Evolutionary conservation across 1,139 yeast species (phyloP).

Genomic region (Pichia norvegensis): DNA sequence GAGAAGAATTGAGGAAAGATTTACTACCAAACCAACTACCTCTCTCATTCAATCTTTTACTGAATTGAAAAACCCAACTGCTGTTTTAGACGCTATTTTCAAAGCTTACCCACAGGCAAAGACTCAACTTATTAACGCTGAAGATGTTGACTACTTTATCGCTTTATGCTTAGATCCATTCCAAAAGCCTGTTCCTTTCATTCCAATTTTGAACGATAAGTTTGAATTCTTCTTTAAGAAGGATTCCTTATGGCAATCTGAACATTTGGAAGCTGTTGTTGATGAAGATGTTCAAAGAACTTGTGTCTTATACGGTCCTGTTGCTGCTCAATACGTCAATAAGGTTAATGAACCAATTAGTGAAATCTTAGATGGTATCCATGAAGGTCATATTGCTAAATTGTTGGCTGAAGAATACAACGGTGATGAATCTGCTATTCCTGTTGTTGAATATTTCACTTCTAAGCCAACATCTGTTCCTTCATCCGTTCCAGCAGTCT

Average conservation of each 20-base stretch:
- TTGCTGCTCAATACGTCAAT: conserved; percentile 88
- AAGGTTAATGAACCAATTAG: conserved; percentile 87
- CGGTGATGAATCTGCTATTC: conserved; percentile 65
- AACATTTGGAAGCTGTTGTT: conserved; percentile 91
- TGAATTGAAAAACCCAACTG: conserved; percentile 62
- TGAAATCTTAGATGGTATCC: conserved; percentile 80
- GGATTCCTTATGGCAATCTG: conserved; percentile 98
- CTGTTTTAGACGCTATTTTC: conserved; percentile 52
- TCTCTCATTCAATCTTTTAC: conserved; percentile 70
- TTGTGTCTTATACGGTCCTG: conserved; percentile 97
- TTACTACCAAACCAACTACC: conserved; percentile 47
- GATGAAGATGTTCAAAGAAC: conserved; percentile 97
- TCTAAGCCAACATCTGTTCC: conserved; percentile 36
- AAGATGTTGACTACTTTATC: conserved; percentile 90
- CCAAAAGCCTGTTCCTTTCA: conserved; percentile 97
- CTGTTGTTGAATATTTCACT: conserved; percentile 75
- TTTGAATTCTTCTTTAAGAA: conserved; percentile 95
- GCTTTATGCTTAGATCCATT: conserved; percentile 72
- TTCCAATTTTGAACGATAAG: conserved; percentile 89
- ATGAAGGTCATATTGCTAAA: conserved; percentile 76
- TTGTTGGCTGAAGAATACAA: conserved; percentile 63
- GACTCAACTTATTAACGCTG: conserved; percentile 83
- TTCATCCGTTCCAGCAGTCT: conserved; percentile 30
- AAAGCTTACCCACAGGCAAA: conserved; percentile 64
- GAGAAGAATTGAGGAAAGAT: conserved; percentile 95